Base-by-base conservation (phyloP, 306 rosid species). In the Quillaja saponaria region DNA sequence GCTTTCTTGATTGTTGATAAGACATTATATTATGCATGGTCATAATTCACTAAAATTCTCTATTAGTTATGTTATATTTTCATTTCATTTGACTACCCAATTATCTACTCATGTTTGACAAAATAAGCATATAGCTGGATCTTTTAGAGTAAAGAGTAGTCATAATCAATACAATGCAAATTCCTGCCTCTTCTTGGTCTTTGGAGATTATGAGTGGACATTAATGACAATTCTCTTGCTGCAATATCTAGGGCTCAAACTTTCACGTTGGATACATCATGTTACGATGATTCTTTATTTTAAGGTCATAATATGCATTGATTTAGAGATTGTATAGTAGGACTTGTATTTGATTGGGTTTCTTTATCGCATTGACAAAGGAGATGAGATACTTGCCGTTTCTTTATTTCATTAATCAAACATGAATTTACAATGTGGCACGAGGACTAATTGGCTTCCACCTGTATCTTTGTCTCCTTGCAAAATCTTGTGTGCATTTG, bases 161-260 rank as follows among this genome's bases (percentile, higher is more conserved):
- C 59, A 10, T 37, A 34, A 45, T 28, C 49, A 78, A 51, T 17
- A 31, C 18, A 34, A 72, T 49, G 45, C 50, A 19, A 59, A 34
- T 58, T 33, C 68, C 46, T 49, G 25, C 49, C 6, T 20, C 38
- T 12, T 20, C 15, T 50, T 13, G 9, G 64, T 58, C 31, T 37
- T 42, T 8, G 17, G 18, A 35, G 42, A 58, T 12, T 25, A 25
- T 35, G 19, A 13, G n/a, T n/a, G n/a, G n/a, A n/a, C n/a, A n/a
- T n/a, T 10, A 38, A 47, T 41, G 35, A 42, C 19, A 1, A 1
- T 14, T 55, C n/a, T 33, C 48, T 34, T 63, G 35, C 11, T 58
- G 54, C 49, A 56, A 13, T 15, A 37, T 11, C 39, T 10, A 54
- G 47, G 58, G 48, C 28, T 14, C 13, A 65, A 53, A 34, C 40